These are phyloP conservation scores for Cercospora brassicicola DNA, from an alignment of 2,329 filamentous ascomycete species.

Conservation along the genomic window DNA sequence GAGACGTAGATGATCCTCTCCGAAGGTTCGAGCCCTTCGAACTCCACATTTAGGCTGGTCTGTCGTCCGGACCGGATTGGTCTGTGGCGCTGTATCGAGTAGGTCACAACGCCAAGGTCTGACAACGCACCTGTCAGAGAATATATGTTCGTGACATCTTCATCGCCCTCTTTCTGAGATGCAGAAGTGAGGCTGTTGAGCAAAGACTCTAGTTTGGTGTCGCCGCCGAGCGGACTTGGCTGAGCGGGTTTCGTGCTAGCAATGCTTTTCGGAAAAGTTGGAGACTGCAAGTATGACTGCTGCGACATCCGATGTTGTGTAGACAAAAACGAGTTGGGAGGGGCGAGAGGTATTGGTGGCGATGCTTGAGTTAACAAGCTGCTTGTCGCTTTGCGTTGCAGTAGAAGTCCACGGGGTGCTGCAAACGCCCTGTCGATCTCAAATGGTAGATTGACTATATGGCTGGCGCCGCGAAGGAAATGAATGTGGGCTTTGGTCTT, in stretches of 20 bases:
- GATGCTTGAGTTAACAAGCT: constrained; percentile 39
- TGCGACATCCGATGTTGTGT: constrained; percentile 55
- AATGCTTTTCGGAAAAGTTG: constrained; percentile 35
- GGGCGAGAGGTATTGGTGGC: constrained; percentile 55
- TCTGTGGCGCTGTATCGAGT: constrained; percentile 33
- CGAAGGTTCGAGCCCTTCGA: constrained; percentile 67
- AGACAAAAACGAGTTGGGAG: constrained; percentile 80
- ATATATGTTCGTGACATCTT: constrained; percentile 72
- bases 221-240: constrained; percentile 30
- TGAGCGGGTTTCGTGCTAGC: constrained; percentile 22
- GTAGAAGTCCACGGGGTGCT: constrained; percentile 76
- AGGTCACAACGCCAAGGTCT: constrained; percentile 73
- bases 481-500: constrained; percentile 92
- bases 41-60: constrained; percentile 45
- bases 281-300: constrained; percentile 39
- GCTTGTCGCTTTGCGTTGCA: constrained; percentile 74
- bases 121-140: constrained; percentile 81
- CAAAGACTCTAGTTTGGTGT: constrained; percentile 32
- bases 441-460: constrained; percentile 91
- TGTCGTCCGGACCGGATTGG: constrained; percentile 28
- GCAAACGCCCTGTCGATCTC: constrained; percentile 86
- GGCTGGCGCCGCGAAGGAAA: constrained; percentile 81
- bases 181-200: constrained; percentile 31
- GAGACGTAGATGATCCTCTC: constrained; percentile 87
- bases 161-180: constrained; percentile 25